A percentile compares a stretch with the other conserved stretches of the same genome.
Evolutionary conservation across 1,139 yeast species (phyloP).

Genomic region (Sugiyamaella sp.): DNA sequence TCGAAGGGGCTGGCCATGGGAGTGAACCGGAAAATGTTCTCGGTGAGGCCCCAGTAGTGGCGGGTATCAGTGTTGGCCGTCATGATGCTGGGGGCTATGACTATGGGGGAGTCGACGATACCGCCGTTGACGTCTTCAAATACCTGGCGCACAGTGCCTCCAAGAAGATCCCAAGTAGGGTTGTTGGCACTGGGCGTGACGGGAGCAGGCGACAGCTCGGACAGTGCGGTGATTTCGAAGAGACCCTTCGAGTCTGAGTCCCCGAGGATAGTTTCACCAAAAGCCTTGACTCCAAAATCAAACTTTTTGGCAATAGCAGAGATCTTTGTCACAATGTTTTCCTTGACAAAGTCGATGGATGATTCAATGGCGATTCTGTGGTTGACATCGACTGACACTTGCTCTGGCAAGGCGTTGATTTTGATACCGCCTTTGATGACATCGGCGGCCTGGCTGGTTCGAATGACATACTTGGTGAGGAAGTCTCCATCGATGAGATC

Average conservation of each 20-base stretch:
- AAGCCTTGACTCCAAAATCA: slow-evolving; percentile 36
- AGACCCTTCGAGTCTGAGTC: slow-evolving; percentile 21
- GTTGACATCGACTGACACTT: slow-evolving; percentile 57
- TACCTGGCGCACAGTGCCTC: slow-evolving; percentile 60
- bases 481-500: slow-evolving; percentile 23
- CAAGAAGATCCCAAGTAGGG: slow-evolving; percentile 56
- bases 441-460: slow-evolving; percentile 73
- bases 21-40: slow-evolving; percentile 68
- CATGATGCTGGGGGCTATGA: slow-evolving; percentile 68
- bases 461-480: slow-evolving; percentile 46
- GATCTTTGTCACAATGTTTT: slow-evolving; percentile 47
- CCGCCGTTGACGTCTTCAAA: slow-evolving; percentile 51
- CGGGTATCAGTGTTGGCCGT: slow-evolving; percentile 86
- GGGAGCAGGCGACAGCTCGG: slow-evolving; percentile 59
- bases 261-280: slow-evolving; percentile 34
- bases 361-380: slow-evolving; percentile 62
- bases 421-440: slow-evolving; percentile 70
- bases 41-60: slow-evolving; percentile 74
- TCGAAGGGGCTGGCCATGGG: slow-evolving; percentile 42
- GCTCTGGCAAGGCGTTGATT: slow-evolving; percentile 75
- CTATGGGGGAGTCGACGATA: slow-evolving; percentile 33
- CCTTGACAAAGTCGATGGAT: slow-evolving; percentile 47
- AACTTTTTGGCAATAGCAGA: slow-evolving; percentile 47
- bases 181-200: slow-evolving; percentile 51
- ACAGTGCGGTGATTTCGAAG: slow-evolving; percentile 20